Base-by-base conservation (phyloP, 2,329 filamentous ascomycete species). In the Botrytis porri region DNA sequence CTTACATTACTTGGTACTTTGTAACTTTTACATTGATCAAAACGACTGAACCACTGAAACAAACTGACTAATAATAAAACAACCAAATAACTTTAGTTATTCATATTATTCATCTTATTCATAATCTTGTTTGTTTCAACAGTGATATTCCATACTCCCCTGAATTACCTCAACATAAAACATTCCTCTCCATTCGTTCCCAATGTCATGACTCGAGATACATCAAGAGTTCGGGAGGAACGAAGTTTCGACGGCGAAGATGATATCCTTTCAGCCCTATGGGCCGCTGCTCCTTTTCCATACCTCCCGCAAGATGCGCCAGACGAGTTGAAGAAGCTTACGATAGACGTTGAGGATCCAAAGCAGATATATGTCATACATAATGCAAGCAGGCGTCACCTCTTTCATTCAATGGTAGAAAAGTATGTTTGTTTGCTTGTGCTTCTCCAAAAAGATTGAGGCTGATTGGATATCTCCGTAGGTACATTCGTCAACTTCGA, bases 401-500 rank as follows among this genome's bases (percentile, higher is more conserved):
- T 87, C 76, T 89, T 92, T 75, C 91, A 93, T 80, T 82, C 88
- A 5, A 82, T 93, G 25, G 88, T 94, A 22, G 89, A 92, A 78
- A 89, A 87, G 90, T 81, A 74, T 35, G n/a, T 37, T 41, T 67
- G 35, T 39, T 41, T 57, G n/a, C 35, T 57, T 22, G 25, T 57
- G 10, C 39, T n/a, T 41, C 65, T 48, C 29, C 54, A 9, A n/a
- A 25, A 45, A 73, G 39, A 69, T 70, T 71, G 69, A 51, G 67
- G 59, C 41, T 48, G 25, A 62, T 41, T 54, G 48, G 25, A 77
- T 45, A 51, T 74, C 73, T 72, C 32, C n/a, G 37, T 75, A 95
- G 93, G 78, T 97, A 93, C 80, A 89, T 95, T 67, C 85, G 88
- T 48, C 94, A 97, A 82, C 88, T 97, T n/a, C 89, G 94, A 73